phyloP scores from a whole-genome alignment of 163 green algal genomes.

The Smithsoniella earleae region DNA sequence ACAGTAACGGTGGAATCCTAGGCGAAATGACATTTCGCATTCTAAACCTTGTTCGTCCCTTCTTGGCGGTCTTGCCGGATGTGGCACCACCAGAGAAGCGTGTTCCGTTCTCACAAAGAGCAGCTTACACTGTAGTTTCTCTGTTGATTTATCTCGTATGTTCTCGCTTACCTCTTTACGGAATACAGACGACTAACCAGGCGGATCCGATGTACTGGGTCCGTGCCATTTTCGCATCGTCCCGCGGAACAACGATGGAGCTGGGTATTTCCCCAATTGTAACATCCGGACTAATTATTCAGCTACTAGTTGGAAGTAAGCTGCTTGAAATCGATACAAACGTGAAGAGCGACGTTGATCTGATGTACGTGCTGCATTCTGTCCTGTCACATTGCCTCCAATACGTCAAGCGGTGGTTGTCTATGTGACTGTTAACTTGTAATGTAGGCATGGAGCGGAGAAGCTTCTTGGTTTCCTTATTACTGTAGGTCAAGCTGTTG shows the following conservation, averaged over 20 bases:
- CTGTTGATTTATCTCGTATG: constrained; percentile 99
- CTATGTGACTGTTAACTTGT: not conserved
- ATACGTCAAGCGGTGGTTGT: no score
- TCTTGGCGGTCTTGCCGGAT: constrained; percentile 65
- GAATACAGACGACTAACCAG: constrained; percentile 82
- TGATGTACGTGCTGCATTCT: constrained; percentile 62
- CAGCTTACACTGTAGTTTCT: constrained; percentile 87
- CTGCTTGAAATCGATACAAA: constrained; percentile 97
- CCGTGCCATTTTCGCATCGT: constrained; percentile 96
- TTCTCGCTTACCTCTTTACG: constrained; percentile 96
- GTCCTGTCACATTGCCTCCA: not conserved
- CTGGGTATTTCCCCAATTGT: constrained; percentile 95
- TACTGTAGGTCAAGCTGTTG: constrained; percentile 95
- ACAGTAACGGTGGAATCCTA: no score
- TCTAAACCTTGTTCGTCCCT: constrained; percentile 66
- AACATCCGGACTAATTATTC: constrained; percentile 94
- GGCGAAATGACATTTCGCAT: constrained; percentile 38
- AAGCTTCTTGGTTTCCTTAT: constrained; percentile 96
- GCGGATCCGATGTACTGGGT: constrained; percentile 98
- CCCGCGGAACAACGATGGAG: constrained; percentile 96
- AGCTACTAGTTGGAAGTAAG: constrained; percentile 95
- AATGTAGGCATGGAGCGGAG: constrained; percentile 75
- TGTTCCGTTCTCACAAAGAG: constrained; percentile 80
- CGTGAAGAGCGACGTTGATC: constrained; percentile 87
- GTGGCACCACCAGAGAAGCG: constrained; percentile 50